These are phyloP conservation scores for Cyberlindnera amylophila DNA, from an alignment of 805 yeast genomes.

Conservation along the genomic window DNA sequence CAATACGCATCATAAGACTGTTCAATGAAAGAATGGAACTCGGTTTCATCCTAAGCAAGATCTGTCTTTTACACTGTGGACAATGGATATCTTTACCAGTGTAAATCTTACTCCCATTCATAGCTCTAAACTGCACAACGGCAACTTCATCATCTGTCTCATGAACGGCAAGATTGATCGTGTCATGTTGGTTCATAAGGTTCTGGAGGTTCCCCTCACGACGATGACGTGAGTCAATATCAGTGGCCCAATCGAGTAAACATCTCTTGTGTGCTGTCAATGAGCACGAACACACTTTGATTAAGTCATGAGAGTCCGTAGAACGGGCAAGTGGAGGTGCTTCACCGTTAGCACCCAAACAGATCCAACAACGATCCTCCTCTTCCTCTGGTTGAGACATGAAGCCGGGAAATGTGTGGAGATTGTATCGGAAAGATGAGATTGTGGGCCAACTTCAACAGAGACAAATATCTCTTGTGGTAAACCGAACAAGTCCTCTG, in stretches of 20 bases:
- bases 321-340: slow-evolving; percentile 6
- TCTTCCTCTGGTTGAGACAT: slow-evolving; percentile 1
- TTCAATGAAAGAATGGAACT: slow-evolving; percentile 6
- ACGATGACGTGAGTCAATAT: slow-evolving; percentile 2
- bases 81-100: slow-evolving; percentile 4
- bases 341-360: slow-evolving; percentile 11
- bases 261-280: slow-evolving; percentile 11
- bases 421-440: not conserved
- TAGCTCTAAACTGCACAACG: slow-evolving; percentile 6
- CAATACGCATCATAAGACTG: not conserved
- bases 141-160: not conserved
- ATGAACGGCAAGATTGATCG: not conserved
- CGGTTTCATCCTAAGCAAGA: slow-evolving; percentile 10
- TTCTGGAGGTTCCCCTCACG: not conserved
- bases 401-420: not conserved
- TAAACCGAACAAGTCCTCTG: too few species aligned
- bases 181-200: not conserved
- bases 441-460: not conserved
- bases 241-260: slow-evolving; percentile 11
- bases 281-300: slow-evolving; percentile 9
- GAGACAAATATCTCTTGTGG: too few species aligned
- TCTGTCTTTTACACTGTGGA: slow-evolving; percentile 13
- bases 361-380: slow-evolving; percentile 14
- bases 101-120: slow-evolving; percentile 4
- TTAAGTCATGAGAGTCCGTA: slow-evolving; percentile 4